Base-by-base conservation (phyloP, 352 stramenopile species). In the Pythium utonaiense region DNA sequence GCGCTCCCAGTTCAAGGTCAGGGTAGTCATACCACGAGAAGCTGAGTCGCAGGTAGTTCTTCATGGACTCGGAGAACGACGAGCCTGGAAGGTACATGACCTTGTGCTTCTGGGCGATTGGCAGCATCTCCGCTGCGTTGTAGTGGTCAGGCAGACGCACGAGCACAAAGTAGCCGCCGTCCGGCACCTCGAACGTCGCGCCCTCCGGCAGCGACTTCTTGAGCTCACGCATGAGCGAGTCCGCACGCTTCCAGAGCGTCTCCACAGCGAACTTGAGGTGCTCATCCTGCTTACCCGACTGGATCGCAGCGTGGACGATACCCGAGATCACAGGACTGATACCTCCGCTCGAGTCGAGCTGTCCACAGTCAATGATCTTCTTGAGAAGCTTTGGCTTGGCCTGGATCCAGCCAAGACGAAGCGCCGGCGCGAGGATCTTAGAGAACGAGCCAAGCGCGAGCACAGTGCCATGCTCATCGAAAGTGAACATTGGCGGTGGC, bases 361-460 rank as follows among this genome's bases (percentile, higher is more conserved):
- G 93, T 25, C 91, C 93, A 69, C 87, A 88, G 40, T 78, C 74
- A 47, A 74, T 71, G 47, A 98, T 82, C 57, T 81, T 77, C 58
- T 83, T 75, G 24, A 94, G 69, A 13, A 91, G 67, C 70, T 81
- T 88, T 30, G 73, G 66, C 41, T 83, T 88, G 57, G 60, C 84
- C 61, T 91, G 82, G 60, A 94, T 88, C 82, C 76, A 98, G 16
- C 95, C 95, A 27, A 96, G 78, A 58, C 95, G 86, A 10, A 98
- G 75, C 25, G 91, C 92, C 33, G 93, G 95, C 27, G 88, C 86
- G 30, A 97, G 80, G 55, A 98, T 98, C 85, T 98, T 98, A 57
- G 93, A 98, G 71, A 98, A 98, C 57, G 86, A 97, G 42, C 89
- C 92, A 14, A 98, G 78, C 45, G 91, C 91, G 27, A 98, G 68